These are phyloP conservation scores for Psilocybe cubensis DNA, from an alignment of 768 basidiomycete species.

Conservation along the genomic window DNA sequence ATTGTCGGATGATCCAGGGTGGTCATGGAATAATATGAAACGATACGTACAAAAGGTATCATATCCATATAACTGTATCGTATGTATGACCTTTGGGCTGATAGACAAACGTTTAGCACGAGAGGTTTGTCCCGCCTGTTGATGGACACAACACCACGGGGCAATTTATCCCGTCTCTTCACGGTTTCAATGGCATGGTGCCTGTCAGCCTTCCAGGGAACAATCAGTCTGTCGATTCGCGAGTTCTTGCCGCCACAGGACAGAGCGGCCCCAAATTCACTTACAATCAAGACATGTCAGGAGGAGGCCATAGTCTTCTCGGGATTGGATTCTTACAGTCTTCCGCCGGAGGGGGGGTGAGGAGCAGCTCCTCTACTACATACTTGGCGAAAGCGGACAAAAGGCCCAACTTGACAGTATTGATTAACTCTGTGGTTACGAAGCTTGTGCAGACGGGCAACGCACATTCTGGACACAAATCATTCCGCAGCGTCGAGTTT, in stretches of 20 bases:
- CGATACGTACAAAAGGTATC: slow-evolving; percentile 31
- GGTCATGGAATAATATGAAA: slow-evolving; percentile 38
- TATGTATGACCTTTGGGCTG: background rate
- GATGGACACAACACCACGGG: slow-evolving; percentile 40
- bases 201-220: slow-evolving; percentile 27
- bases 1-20: slow-evolving; percentile 36
- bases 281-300: slow-evolving; percentile 29
- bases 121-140: slow-evolving; percentile 26
- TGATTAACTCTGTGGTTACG: slow-evolving; percentile 15
- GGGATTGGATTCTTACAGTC: slow-evolving; percentile 17
- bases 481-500: slow-evolving; percentile 27
- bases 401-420: slow-evolving; percentile 12
- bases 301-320: slow-evolving; percentile 13
- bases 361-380: slow-evolving; percentile 15
- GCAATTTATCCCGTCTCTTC: slow-evolving; percentile 36
- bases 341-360: slow-evolving; percentile 12
- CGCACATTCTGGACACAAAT: slow-evolving; percentile 3
- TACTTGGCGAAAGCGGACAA: slow-evolving; percentile 12
- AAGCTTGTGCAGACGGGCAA: slow-evolving; percentile 21
- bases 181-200: slow-evolving; percentile 30
- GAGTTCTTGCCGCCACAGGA: slow-evolving; percentile 24
- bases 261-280: slow-evolving; percentile 32
- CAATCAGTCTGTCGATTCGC: slow-evolving; percentile 24
- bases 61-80: background rate
- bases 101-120: background rate